Evolutionary conservation across 192 early-diverging fungal species (phyloP), one percentile per base, ranked within the genome.

Genomic region (Gonapodya prolifera): DNA sequence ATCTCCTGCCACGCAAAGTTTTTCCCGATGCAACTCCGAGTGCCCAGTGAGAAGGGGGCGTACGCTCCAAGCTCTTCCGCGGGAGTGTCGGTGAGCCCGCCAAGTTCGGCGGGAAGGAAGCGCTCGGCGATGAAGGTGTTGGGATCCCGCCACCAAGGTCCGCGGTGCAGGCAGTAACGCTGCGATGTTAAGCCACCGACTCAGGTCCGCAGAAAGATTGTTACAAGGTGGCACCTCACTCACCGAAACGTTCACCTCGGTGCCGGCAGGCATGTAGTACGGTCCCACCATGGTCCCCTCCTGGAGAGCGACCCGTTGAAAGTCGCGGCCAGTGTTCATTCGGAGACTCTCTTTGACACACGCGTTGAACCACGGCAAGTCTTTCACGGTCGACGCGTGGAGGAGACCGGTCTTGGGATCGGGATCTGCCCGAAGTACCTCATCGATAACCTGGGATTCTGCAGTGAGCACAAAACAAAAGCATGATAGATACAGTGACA

Each of bases 131-230:
- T 32, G 71, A 73, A 73, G 2, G 18, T 73, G 71, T 73, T 32
- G 16, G 71, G 71, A 8, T 73, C 71, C 31, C 32, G 71, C 71
- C 71, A 73, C 71, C 71, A 73, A 2, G 71, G 71, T 16, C 71
- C 71, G 2, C 71, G 71, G 71, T 73, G 71, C 2, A 73, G 71
- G 71, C 28, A 73, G 31, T 73, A 73, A 2, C 71, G 18, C 32
- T 73, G 32, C 2, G 8, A 73, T n/a, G 28, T 13, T 13, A 32
- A 2, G 71, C 8, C 2, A 73, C 2, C 71, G 8, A 73, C 23
- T 61, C 45, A 61, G 8, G 8, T 16, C 45, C 23, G 8, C 45
- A 61, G 45, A 61, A 8, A 61, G 8, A 8, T 23, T 61, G 23
- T 61, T 16, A 61, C 45, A 61, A 23, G 31, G 2, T 73, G 16